Base-by-base conservation (phyloP, 2,329 filamentous ascomycete genomes). In the Aureobasidium sp. region DNA sequence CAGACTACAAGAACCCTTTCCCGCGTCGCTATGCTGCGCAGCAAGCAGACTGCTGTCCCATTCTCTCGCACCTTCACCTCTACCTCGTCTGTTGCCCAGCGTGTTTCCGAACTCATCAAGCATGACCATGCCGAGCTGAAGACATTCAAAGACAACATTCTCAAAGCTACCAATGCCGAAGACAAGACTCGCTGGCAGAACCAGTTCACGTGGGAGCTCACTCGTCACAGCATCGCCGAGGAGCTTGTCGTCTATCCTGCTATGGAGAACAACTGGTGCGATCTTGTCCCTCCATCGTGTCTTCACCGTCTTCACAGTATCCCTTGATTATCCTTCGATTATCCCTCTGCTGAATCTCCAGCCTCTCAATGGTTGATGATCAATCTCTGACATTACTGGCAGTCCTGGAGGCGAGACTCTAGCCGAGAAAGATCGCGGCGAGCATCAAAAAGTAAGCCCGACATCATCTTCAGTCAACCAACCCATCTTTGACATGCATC, bases 131-230 rank as follows among this genome's bases (percentile, higher is more conserved):
- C 63, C 12, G 63, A 71, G 39, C 58, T 75, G 16, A 64, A 71
- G 52, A 56, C 64, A 2, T 72, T 69, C 58, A 75, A 76, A 60
- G 63, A 72, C 21, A 69, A 70, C n/a, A 68, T 77, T 30, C 55
- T 73, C 54, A 66, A 68, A 29, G 64, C 70, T 3, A 61, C 59
- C 10, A 68, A 75, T 42, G 57, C 59, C 21, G 74, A 76, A 34
- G 66, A 72, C 17, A 67, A 71, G 50, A 65, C 63, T 4, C 68
- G 71, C 11, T 77, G 67, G 54, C 71, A 74, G 53, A 78, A 79
- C 54, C 70, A 75, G 53, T 76, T 79, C 57, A 72, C 70, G 11
- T 78, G 76, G 76, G 74, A 77, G 57, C 66, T 79, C 1, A 71
- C 75, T 24, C 72, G 75, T n/a, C 75, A 79, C 61, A 69, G 72